These are phyloP conservation scores for Globisporangium orthogonon DNA, from an alignment of 352 stramenopile species.

Conservation along the genomic window DNA sequence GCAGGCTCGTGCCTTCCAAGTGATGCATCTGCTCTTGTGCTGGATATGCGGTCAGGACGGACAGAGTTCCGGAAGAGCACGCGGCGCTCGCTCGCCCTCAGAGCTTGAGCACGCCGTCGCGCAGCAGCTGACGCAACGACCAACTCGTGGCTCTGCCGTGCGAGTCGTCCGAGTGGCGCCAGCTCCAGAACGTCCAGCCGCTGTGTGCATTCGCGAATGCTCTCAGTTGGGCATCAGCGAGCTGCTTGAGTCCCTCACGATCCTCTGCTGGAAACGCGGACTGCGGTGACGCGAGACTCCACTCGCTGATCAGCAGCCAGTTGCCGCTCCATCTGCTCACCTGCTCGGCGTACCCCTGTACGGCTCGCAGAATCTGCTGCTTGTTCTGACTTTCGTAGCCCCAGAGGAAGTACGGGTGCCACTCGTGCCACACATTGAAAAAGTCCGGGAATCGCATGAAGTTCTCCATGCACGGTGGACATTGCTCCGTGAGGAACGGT, in stretches of 20 bases:
- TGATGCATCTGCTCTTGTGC: too few relatives aligned
- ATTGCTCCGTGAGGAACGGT: slow-evolving; percentile 47
- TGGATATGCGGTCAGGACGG: too few relatives aligned
- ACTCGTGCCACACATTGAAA: slow-evolving; percentile 41
- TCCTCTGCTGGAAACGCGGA: slow-evolving; percentile 56
- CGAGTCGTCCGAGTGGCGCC: slow-evolving; percentile 68
- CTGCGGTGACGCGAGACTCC: slow-evolving; percentile 56
- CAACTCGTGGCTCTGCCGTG: slow-evolving; percentile 45
- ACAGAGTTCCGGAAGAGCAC: not conserved
- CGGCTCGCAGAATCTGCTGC: slow-evolving; percentile 50
- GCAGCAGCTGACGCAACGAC: slow-evolving; percentile 75
- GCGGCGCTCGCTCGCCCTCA: not conserved
- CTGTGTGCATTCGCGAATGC: slow-evolving; percentile 54
- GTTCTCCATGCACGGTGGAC: slow-evolving; percentile 28
- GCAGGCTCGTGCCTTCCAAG: not conserved
- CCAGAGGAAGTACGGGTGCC: slow-evolving; percentile 61
- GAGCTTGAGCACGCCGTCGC: slow-evolving; percentile 47
- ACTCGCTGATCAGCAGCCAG: slow-evolving; percentile 80
- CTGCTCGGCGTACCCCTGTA: slow-evolving; percentile 48
- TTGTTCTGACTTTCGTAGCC: slow-evolving; percentile 49
- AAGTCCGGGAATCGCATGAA: slow-evolving; percentile 33
- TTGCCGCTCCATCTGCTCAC: slow-evolving; percentile 56
- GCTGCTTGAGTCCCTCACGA: slow-evolving; percentile 31
- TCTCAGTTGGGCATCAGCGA: slow-evolving; percentile 51
- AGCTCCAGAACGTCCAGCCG: slow-evolving; percentile 87